phyloP scores from a whole-genome alignment of 371 early-diverging fungal genomes.

The Rhizopus delemar region DNA sequence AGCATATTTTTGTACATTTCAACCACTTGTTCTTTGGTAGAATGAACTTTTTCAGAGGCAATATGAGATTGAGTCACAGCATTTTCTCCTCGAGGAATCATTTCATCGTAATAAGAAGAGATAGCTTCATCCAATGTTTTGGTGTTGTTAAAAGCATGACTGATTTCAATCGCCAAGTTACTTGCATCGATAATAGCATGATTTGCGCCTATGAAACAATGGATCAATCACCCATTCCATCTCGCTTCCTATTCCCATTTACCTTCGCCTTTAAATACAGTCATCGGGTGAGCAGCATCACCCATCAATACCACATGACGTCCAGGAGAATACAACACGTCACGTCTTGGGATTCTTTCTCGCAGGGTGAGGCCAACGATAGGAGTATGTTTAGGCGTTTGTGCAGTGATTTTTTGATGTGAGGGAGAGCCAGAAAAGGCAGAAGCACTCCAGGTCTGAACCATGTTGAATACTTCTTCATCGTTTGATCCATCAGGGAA shows the following conservation, averaged over 20 bases:
- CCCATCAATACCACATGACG: constrained; percentile 12
- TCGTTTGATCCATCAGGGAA: not conserved
- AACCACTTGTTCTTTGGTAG: not conserved
- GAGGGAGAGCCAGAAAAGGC: not conserved
- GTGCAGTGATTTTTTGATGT: not conserved
- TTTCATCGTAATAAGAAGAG: constrained; percentile 23
- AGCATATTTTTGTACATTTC: not conserved
- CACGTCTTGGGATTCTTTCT: constrained; percentile 13
- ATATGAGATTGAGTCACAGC: constrained; percentile 32
- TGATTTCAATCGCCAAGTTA: constrained; percentile 21
- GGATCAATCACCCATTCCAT: not conserved
- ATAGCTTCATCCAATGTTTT: constrained; percentile 23
- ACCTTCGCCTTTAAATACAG: constrained; percentile 27
- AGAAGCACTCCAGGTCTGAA: constrained; percentile 1
- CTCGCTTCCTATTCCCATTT: not conserved
- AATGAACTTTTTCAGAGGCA: constrained; percentile 1
- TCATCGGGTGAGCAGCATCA: constrained; percentile 25
- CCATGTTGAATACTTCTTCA: not conserved
- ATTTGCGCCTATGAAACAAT: constrained; percentile 30
- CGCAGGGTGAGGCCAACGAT: constrained; percentile 5
- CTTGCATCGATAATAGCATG: constrained; percentile 39
- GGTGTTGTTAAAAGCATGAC: constrained; percentile 13
- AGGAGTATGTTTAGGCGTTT: constrained; percentile 1
- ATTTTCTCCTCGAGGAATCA: constrained; percentile 25
- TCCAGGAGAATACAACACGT: not conserved